Percentiles rank a stretch among this genome's conserved stretches.
These are phyloP conservation scores for Mediolabrus comicus DNA, from an alignment of 108 stramenopile genomes.

Conservation along the genomic window DNA sequence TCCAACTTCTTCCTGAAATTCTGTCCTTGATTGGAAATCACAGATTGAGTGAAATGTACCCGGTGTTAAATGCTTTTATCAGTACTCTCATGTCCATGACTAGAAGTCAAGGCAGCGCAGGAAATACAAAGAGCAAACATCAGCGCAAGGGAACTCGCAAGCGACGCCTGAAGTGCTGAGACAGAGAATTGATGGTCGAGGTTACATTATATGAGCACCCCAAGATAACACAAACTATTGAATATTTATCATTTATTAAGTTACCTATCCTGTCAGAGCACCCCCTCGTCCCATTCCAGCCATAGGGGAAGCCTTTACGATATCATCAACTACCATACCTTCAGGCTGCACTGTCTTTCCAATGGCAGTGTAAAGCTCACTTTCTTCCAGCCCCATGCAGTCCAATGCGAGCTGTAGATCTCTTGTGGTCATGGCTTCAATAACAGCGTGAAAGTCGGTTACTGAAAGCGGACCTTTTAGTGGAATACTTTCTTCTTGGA, in stretches of 20 bases:
- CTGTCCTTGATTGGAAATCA: not conserved
- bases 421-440: slow-evolving; percentile 82
- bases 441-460: slow-evolving; percentile 88
- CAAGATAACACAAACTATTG: not conserved
- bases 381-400: slow-evolving; percentile 72
- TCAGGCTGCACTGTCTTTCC: slow-evolving; percentile 79
- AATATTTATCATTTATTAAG: not conserved
- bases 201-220: no score
- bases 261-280: slow-evolving; percentile 53
- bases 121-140: not conserved
- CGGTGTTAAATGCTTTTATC: not conserved
- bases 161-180: not conserved
- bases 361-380: slow-evolving; percentile 82
- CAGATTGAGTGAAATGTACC: not conserved
- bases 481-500: slow-evolving; percentile 91
- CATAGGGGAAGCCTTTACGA: slow-evolving; percentile 74
- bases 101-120: not conserved
- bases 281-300: slow-evolving; percentile 89
- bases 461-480: slow-evolving; percentile 90
- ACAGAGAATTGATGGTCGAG: not conserved
- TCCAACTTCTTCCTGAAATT: not conserved
- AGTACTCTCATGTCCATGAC: not conserved
- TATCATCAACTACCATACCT: slow-evolving; percentile 64
- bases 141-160: not conserved
- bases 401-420: slow-evolving; percentile 88